These are phyloP conservation scores for Plasmodium gallinaceum DNA, from an alignment of 169 alveolate genomes.

Conservation along the genomic window DNA sequence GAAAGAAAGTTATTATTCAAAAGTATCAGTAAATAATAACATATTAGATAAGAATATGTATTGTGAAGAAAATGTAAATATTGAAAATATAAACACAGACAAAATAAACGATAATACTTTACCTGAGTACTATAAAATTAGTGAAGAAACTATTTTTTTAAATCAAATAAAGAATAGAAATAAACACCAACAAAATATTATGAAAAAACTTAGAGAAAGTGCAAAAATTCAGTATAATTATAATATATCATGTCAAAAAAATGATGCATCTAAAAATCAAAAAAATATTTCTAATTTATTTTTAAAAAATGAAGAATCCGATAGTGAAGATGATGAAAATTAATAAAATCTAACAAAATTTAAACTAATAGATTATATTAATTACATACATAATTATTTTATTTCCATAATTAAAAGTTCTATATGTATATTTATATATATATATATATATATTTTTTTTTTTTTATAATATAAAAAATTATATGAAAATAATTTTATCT, in stretches of 20 bases:
- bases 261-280: background rate
- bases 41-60: background rate
- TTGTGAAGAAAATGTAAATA: background rate
- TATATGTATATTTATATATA: too few relatives aligned
- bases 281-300: too few relatives aligned
- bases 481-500: background rate
- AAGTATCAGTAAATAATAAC: background rate
- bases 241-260: background rate
- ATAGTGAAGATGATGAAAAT: too few relatives aligned
- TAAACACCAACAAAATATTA: slow-evolving; percentile 27
- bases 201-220: slow-evolving; percentile 29
- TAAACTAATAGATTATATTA: too few relatives aligned
- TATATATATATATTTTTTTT: too few relatives aligned
- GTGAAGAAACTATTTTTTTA: slow-evolving; percentile 49
- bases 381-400: background rate
- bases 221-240: slow-evolving; percentile 19
- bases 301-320: too few relatives aligned
- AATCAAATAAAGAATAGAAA: slow-evolving; percentile 44
- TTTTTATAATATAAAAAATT: background rate
- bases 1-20: background rate
- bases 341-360: too few relatives aligned
- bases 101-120: background rate
- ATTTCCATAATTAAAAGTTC: background rate
- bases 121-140: slow-evolving; percentile 48
- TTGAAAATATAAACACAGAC: background rate